phyloP scores from a whole-genome alignment of 108 stramenopile species.

The Cyclotella distinguenda region DNA sequence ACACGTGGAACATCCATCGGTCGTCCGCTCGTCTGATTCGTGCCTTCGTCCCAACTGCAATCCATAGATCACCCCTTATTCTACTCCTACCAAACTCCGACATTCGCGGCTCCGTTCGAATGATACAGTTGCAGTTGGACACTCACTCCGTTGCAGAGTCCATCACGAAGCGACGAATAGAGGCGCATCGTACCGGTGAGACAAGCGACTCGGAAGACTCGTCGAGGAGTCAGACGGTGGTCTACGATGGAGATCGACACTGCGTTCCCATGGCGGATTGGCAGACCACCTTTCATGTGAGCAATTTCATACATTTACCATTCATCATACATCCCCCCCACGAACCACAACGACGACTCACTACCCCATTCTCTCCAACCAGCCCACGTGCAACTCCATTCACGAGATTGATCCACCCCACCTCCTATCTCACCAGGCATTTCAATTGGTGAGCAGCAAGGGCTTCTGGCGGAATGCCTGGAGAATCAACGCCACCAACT shows the following conservation, averaged over 20 bases:
- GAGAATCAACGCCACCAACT: constrained; percentile 36
- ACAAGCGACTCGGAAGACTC: no score
- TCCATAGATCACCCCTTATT: no score
- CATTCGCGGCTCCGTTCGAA: no score
- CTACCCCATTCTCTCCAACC: background rate
- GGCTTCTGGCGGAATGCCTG: constrained; percentile 58
- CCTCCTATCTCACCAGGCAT: constrained; percentile 20
- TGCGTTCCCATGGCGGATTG: constrained; percentile 64
- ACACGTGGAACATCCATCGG: no score
- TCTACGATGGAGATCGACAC: constrained; percentile 39
- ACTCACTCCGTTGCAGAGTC: no score
- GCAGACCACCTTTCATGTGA: constrained; percentile 52
- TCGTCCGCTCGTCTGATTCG: no score
- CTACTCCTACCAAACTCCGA: no score
- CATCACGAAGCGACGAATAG: no score
- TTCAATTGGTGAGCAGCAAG: constrained; percentile 42
- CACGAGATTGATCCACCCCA: constrained; percentile 34
- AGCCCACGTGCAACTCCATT: constrained; percentile 50
- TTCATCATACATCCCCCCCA: background rate
- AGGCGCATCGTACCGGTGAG: no score
- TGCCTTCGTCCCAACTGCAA: no score
- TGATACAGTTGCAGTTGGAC: no score
- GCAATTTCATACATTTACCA: background rate
- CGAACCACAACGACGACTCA: background rate
- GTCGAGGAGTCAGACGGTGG: constrained; percentile 22